Percentiles rank a stretch among this genome's conserved stretches.
Evolutionary conservation across 371 early-diverging fungal genomes (phyloP).

Genomic region (Zychaea mexicana): DNA sequence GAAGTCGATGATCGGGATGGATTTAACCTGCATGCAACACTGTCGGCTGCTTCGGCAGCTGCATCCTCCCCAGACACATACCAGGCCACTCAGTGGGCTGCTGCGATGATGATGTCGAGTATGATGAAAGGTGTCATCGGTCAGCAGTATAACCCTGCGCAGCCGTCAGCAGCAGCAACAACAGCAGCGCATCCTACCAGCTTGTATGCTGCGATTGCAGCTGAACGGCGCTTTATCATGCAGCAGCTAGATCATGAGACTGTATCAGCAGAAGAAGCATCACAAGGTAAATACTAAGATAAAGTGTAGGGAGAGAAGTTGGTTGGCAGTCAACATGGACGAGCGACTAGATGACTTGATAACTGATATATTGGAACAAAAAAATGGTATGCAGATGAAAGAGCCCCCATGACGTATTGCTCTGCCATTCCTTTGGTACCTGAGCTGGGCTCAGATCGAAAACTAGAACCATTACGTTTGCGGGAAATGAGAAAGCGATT

Average conservation of each 20-base stretch:
- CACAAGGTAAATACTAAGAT: neutral
- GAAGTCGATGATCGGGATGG: neutral
- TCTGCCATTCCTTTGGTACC: slow-evolving; percentile 70
- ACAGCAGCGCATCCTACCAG: slow-evolving; percentile 21
- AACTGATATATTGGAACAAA: neutral
- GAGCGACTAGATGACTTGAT: neutral
- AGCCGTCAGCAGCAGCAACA: slow-evolving; percentile 7
- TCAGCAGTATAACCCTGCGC: neutral
- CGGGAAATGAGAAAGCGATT: slow-evolving; percentile 87
- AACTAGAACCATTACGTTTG: slow-evolving; percentile 77
- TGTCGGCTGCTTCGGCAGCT: slow-evolving; percentile 2
- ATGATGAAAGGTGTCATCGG: slow-evolving; percentile 31
- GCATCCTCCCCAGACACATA: slow-evolving; percentile 21
- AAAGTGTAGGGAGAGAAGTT: neutral
- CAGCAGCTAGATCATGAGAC: slow-evolving; percentile 30
- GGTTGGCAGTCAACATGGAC: neutral
- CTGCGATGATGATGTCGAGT: slow-evolving; percentile 40
- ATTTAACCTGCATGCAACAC: neutral
- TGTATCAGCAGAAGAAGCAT: slow-evolving; percentile 8
- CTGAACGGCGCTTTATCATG: slow-evolving; percentile 42
- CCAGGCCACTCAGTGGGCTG: slow-evolving; percentile 40
- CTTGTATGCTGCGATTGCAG: slow-evolving; percentile 29
- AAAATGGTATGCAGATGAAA: slow-evolving; percentile 17
- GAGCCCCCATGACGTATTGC: slow-evolving; percentile 53
- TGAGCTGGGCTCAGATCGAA: slow-evolving; percentile 66